Evolutionary conservation across 1,284 basidiomycete species (phyloP).

Genomic region (Malassezia slooffiae): DNA sequence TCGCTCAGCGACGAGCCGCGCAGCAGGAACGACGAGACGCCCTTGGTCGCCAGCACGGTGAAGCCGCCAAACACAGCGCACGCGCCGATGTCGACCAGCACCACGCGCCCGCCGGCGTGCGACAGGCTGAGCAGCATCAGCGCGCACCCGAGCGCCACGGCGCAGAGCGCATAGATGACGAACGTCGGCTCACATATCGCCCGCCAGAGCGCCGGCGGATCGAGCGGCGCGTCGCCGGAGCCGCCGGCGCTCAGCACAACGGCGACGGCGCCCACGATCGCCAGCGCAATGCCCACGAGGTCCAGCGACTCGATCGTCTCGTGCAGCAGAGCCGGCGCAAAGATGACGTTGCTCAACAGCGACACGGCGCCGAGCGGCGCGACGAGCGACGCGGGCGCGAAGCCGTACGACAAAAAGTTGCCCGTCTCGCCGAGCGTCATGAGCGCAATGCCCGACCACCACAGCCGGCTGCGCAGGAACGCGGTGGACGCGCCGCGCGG

Average conservation of each 20-base stretch:
- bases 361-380: slow-evolving; percentile 77
- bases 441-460: slow-evolving; percentile 80
- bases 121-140: slow-evolving; percentile 49
- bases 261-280: slow-evolving; percentile 39
- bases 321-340: slow-evolving; percentile 70
- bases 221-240: slow-evolving; percentile 21
- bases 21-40: slow-evolving; percentile 61
- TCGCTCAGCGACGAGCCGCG: slow-evolving; percentile 15
- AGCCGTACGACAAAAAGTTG: slow-evolving; percentile 71
- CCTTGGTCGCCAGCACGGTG: slow-evolving; percentile 88
- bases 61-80: slow-evolving; percentile 85
- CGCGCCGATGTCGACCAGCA: slow-evolving; percentile 75
- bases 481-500: slow-evolving; percentile 5
- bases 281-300: slow-evolving; percentile 57
- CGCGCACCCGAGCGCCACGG: slow-evolving; percentile 15
- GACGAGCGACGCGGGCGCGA: slow-evolving; percentile 83
- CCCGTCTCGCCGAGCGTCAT: slow-evolving; percentile 86
- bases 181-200: slow-evolving; percentile 34
- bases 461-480: slow-evolving; percentile 55
- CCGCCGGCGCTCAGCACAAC: slow-evolving; percentile 71
- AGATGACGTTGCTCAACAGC: slow-evolving; percentile 83
- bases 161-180: slow-evolving; percentile 27
- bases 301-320: slow-evolving; percentile 54
- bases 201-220: slow-evolving; percentile 23
- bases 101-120: slow-evolving; percentile 57